Evolutionary conservation across 208 protist species (phyloP), one percentile per base, ranked within the genome.

Genomic region (Acanthamoeba divionensis): DNA sequence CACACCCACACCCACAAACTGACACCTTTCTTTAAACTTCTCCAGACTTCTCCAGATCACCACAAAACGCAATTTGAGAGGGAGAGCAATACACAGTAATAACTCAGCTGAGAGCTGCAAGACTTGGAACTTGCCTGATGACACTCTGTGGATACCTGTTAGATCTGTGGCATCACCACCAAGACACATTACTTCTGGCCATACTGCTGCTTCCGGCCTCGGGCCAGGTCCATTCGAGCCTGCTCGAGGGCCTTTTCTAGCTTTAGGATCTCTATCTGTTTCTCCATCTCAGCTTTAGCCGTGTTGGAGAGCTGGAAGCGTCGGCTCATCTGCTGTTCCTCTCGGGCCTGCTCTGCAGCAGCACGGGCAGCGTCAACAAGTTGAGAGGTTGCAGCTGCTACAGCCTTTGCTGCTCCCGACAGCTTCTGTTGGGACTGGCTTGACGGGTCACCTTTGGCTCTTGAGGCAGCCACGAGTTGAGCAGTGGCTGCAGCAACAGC

Each of bases 251-350:
- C 60, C 80, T 89, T 89, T 47, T 89, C 80, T 18, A 89, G 62
- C 80, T 71, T 73, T 31, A 89, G 60, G 80, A 89, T 89, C 44
- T 89, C 79, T 31, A 88, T 89, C 36, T 69, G 57, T 57, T 73
- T 89, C 60, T 89, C 57, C 29, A 55, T 45, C 60, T 73, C 60
- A 21, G 5, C 7, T 63, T 73, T 89, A 21, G 18, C 80, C n/a
- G 55, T 55, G 18, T 6, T n/a, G 29, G 80, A 45, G 1, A 89
- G 50, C 2, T 55, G 71, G 21, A 83, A 71, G 44, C 80, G 54
- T 21, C 55, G 24, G 31, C 55, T 73, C 44, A 73, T 89, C 60
- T 29, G 26, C 12, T 29, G 24, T 50, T 73, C 80, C 44, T 69
- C 79, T 18, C 60, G 54, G 41, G 48, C 60, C 60, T 67, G 60